A percentile compares a stretch with the other conserved stretches of the same genome.
Conservation (phyloP, 2,329 filamentous ascomycete species). For the Paradendryphiella salina region DNA sequence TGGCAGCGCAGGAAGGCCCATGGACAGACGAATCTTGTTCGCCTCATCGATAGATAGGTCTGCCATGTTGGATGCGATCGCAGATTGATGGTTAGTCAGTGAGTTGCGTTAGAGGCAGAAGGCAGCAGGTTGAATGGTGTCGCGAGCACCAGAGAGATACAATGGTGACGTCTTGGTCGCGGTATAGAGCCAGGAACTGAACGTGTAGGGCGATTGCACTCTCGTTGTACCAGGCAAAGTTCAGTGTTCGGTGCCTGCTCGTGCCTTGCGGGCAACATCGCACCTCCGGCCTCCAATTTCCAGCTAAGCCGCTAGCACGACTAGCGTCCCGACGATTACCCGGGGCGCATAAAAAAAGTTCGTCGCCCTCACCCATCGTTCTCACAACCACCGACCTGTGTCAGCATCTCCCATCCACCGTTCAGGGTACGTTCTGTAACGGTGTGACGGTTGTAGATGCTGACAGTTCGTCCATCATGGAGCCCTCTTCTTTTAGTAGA, state of each 20-base stretch:
- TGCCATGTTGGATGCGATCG: constrained; percentile 27
- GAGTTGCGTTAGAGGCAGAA: neutral
- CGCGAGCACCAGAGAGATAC: neutral
- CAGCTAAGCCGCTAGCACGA: constrained; percentile 26
- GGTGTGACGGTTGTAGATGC: constrained; percentile 71
- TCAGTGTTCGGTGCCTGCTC: neutral
- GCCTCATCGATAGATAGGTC: constrained; percentile 75
- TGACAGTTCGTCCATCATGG: constrained; percentile 79
- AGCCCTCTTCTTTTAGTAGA: constrained; percentile 73
- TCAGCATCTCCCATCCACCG: constrained; percentile 69
- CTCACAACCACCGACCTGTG: constrained; percentile 74
- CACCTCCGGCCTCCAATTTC: constrained; percentile 3
- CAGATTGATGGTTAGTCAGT: neutral
- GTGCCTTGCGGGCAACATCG: constrained; percentile 9
- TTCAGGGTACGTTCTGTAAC: constrained; percentile 34
- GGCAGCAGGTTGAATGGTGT: neutral
- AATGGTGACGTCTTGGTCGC: neutral
- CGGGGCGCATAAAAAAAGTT: constrained; percentile 38
- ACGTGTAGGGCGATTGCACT: neutral
- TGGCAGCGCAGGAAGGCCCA: constrained; percentile 88
- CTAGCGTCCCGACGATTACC: constrained; percentile 23
- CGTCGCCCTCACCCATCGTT: constrained; percentile 32
- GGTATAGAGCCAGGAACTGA: neutral
- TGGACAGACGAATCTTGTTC: constrained; percentile 84
- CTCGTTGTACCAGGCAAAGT: neutral